Evolutionary conservation across 2,329 filamentous ascomycete species (phyloP).

Genomic region (Alternaria sp.): DNA sequence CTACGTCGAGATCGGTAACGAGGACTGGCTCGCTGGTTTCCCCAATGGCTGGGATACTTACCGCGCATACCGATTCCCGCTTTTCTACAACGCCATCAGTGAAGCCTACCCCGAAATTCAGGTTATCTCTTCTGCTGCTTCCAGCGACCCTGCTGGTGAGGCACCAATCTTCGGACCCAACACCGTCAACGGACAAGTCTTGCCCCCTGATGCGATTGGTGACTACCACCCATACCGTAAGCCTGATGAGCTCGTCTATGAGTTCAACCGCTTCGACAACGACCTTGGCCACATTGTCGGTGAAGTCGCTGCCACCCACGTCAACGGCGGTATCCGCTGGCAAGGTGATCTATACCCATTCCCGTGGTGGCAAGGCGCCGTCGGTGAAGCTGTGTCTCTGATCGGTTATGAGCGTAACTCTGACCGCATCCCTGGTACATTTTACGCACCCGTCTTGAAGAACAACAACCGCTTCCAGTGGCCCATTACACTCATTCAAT

Average conservation of each 20-base stretch:
- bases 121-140: constrained; percentile 46
- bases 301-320: constrained; percentile 49
- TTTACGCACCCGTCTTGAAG: constrained; percentile 46
- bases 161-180: constrained; percentile 49
- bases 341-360: constrained; percentile 34
- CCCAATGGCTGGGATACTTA: constrained; percentile 42
- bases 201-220: constrained; percentile 33
- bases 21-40: constrained; percentile 50
- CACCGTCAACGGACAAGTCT: constrained; percentile 34
- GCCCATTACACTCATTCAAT: constrained; percentile 53
- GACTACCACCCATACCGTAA: constrained; percentile 58
- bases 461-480: constrained; percentile 50
- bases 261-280: constrained; percentile 56
- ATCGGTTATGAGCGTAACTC: constrained; percentile 72
- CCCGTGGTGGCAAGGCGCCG: constrained; percentile 62
- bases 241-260: constrained; percentile 54
- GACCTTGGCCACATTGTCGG: constrained; percentile 45
- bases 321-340: constrained; percentile 45
- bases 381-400: constrained; percentile 71
- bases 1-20: constrained; percentile 52
- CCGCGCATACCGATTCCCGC: constrained; percentile 45
- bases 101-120: constrained; percentile 48
- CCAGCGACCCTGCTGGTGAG: constrained; percentile 38
- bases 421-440: constrained; percentile 64
- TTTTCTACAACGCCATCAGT: constrained; percentile 48